Evolutionary conservation across 352 stramenopile genomes (phyloP).

Genomic region (Phytophthora cactorum): DNA sequence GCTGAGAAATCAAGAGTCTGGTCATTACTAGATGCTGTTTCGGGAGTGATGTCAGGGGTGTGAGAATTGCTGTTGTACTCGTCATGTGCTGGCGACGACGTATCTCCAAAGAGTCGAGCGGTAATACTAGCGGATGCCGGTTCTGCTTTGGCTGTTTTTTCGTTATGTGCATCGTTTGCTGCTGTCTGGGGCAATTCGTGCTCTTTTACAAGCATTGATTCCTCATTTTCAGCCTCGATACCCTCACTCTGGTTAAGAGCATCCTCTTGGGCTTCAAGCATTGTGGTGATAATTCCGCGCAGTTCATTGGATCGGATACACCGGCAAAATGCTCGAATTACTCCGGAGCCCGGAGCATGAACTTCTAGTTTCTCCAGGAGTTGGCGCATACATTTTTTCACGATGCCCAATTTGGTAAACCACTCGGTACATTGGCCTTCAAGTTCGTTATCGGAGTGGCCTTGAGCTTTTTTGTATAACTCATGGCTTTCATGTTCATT

Average conservation of each 20-base stretch:
- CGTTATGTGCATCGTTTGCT: neutral
- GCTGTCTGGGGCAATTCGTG: neutral
- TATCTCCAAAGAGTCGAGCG: constrained; percentile 17
- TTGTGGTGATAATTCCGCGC: constrained; percentile 30
- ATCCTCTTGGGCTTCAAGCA: constrained; percentile 18
- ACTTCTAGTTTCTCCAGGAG: constrained; percentile 62
- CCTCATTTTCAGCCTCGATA: neutral
- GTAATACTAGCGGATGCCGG: constrained; percentile 5
- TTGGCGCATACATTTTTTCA: constrained; percentile 69
- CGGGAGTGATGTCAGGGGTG: neutral
- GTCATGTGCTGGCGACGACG: neutral
- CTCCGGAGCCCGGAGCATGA: constrained; percentile 50
- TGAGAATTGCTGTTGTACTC: neutral
- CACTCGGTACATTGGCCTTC: constrained; percentile 43
- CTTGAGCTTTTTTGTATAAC: constrained; percentile 49
- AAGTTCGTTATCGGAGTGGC: constrained; percentile 38
- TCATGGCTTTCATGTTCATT: constrained; percentile 65
- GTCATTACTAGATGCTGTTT: neutral
- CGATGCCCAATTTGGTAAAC: constrained; percentile 55
- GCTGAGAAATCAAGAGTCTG: constrained; percentile 8
- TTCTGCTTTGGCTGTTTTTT: constrained; percentile 6
- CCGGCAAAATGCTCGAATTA: constrained; percentile 58
- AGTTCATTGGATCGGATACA: constrained; percentile 50
- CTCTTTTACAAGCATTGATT: neutral
- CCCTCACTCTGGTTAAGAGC: neutral